Base-by-base conservation (phyloP, 1,284 basidiomycete genomes). In the Cutaneotrichosporon sp. region DNA sequence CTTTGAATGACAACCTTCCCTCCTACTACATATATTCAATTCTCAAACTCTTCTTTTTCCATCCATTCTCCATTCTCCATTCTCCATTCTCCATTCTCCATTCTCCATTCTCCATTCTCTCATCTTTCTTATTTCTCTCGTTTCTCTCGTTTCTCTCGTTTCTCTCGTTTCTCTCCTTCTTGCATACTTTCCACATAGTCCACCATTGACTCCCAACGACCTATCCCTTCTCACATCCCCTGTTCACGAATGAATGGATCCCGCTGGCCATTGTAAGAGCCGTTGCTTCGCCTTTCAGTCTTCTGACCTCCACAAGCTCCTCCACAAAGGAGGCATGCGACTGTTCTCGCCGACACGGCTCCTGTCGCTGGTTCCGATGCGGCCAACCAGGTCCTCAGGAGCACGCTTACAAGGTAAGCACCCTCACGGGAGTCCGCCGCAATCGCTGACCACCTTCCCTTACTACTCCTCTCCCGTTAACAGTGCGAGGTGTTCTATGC, bases 401-500 rank as follows among this genome's bases (percentile, higher is more conserved):
- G 37, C 54, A 55, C 20, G 47, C 41, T 0, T 59, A 59, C 51
- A 59, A 59, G 49, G 57, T 51, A 34, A 44, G 55, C 33, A 38
- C 4, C 26, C n/a, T n/a, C n/a, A n/a, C n/a, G n/a, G n/a, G n/a
- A n/a, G n/a, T n/a, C n/a, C n/a, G n/a, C n/a, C n/a, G n/a, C n/a
- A n/a, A n/a, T n/a, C n/a, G n/a, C n/a, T n/a, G 17, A 8, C 10
- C 11, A 8, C n/a, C 34, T 9, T 22, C 29, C 24, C 25, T 41
- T 31, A 20, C 27, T 25, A 10, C 34, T 33, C 35, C 12, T 24
- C 9, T 7, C 32, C 52, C 45, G 12, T 27, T 26, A n/a, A 22
- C 50, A 52, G 53, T 55, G 49, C 48, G 57, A 54, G 24, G 44
- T 55, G 5, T 59, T 59, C 49, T 49, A 55, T 25, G 52, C 57